A percentile compares a stretch with the other conserved stretches of the same genome.
phyloP scores from a whole-genome alignment of 2,329 filamentous ascomycete genomes.

The Cladosporium sp. region DNA sequence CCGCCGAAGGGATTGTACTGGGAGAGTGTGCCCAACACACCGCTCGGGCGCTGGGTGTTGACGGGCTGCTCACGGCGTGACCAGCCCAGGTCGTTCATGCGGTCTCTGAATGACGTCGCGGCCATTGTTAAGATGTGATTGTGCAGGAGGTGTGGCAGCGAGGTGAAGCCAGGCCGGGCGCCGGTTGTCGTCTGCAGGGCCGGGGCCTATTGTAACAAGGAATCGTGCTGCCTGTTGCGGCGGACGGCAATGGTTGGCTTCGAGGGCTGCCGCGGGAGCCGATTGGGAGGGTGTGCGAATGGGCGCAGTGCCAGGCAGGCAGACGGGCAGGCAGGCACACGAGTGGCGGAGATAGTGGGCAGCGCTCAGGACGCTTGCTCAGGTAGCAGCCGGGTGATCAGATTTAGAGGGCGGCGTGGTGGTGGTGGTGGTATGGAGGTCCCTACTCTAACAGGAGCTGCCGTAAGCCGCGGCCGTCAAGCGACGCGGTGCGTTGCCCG shows the following conservation, averaged over 20 bases:
- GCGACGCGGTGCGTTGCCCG: neutral
- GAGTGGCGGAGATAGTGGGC: conserved; percentile 5
- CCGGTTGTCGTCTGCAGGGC: conserved; percentile 14
- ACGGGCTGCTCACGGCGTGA: conserved; percentile 72
- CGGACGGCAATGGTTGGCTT: conserved; percentile 18
- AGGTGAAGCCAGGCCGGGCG: conserved; percentile 5
- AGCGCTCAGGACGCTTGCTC: conserved; percentile 5
- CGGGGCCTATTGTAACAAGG: conserved; percentile 9
- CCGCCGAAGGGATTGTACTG: conserved; percentile 83
- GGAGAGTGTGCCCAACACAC: conserved; percentile 72
- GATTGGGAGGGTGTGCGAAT: conserved; percentile 14
- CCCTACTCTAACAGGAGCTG: conserved; percentile 7
- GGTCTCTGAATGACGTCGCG: conserved; percentile 84
- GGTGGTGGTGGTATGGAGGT: neutral
- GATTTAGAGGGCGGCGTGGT: neutral
- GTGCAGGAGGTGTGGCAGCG: conserved; percentile 7
- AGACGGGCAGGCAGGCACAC: conserved; percentile 1
- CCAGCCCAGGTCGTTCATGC: conserved; percentile 93
- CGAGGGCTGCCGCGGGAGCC: conserved; percentile 17
- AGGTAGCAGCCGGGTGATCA: conserved; percentile 13
- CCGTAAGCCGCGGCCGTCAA: conserved; percentile 1
- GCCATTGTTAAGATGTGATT: conserved; percentile 57
- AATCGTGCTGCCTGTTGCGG: conserved; percentile 28
- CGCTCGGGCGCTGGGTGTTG: conserved; percentile 51
- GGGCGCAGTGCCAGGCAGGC: conserved; percentile 7